Evolutionary conservation across 1,284 basidiomycete genomes (phyloP), one percentile per base, ranked within the genome.

Genomic region (Nidula niveotomentosa): DNA sequence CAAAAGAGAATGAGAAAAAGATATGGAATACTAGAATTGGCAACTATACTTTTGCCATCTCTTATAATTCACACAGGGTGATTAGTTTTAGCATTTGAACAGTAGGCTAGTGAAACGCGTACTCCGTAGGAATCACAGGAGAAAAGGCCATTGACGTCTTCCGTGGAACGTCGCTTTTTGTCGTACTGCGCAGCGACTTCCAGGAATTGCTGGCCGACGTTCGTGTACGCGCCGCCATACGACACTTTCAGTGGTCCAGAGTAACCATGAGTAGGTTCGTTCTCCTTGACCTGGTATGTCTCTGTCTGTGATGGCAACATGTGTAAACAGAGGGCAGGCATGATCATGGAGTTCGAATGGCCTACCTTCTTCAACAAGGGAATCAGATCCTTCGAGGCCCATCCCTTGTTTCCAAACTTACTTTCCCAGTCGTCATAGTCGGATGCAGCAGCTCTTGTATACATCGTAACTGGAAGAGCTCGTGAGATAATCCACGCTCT

Each of bases 341-440:
- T 15, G 10, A 12, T 10, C 9, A 13, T 12, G 37, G 4, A 15
- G 15, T 15, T 3, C 18, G 15, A 48, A 58, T 12, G 23, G 23
- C 23, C 8, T 41, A 81, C 83, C 73, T 84, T 81, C 57, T 71
- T 76, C 30, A 85, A 58, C 3, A 84, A 65, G 0, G 85, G 81
- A 17, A 84, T 72, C 9, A 85, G 61, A 44, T 78, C 66, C 36
- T 72, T 70, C 0, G 79, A 79, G 10, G 79, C 73, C 84, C 84
- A 86, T 1, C 83, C 84, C 13, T 71, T 65, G 57, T 86, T 85
- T 0, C 72, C 70, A 18, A 80, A 66, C 1, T 69, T 58, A 0
- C 51, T 69, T 55, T 77, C 75, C 83, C 83, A 85, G 51, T 77
- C 81, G 49, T 85, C 80, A 53, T 78, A 85, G 60, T 85, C 84